These are phyloP conservation scores for Nelumbo lutea DNA, from an alignment of 164 flowering plant genomes.

Conservation along the genomic window DNA sequence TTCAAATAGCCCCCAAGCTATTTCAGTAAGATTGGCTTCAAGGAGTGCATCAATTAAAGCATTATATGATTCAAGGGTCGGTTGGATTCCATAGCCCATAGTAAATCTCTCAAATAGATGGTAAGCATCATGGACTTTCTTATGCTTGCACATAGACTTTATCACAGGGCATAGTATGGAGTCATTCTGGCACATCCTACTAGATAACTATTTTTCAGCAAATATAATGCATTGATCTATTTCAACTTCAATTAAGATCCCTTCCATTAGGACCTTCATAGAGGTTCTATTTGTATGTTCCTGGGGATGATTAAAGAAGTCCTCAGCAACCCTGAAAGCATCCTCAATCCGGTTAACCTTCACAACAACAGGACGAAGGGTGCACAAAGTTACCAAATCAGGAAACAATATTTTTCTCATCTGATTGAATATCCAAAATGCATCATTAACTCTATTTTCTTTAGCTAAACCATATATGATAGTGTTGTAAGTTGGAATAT, in stretches of 20 bases:
- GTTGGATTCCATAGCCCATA: conserved; percentile 37
- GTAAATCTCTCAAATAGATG: conserved; percentile 46
- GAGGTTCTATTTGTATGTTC: conserved; percentile 27
- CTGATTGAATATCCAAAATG: conserved; percentile 80
- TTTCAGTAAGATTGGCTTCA: conserved; percentile 27
- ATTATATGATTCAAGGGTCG: conserved; percentile 48
- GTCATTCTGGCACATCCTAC: conserved; percentile 46
- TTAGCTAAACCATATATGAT: conserved; percentile 64
- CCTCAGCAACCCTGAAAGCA: conserved; percentile 46
- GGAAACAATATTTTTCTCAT: conserved; percentile 64
- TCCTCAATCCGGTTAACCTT: conserved; percentile 48
- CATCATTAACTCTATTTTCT: conserved; percentile 47
- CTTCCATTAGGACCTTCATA: conserved; percentile 64
- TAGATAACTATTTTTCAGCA: conserved; percentile 42
- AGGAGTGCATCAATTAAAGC: conserved; percentile 63
- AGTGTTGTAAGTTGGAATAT: conserved; percentile 78
- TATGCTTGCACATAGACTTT: conserved; percentile 42
- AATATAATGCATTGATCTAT: conserved; percentile 41
- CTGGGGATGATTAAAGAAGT: conserved; percentile 29
- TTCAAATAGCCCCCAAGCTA: conserved; percentile 52
- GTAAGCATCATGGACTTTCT: conserved; percentile 46
- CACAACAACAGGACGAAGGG: conserved; percentile 67
- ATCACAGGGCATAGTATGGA: conserved; percentile 54
- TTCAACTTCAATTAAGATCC: conserved; percentile 49
- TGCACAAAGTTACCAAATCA: conserved; percentile 68